Evolutionary conservation across 2,329 filamentous ascomycete genomes (phyloP).

Genomic region (Trichoderma atrobrunneum): DNA sequence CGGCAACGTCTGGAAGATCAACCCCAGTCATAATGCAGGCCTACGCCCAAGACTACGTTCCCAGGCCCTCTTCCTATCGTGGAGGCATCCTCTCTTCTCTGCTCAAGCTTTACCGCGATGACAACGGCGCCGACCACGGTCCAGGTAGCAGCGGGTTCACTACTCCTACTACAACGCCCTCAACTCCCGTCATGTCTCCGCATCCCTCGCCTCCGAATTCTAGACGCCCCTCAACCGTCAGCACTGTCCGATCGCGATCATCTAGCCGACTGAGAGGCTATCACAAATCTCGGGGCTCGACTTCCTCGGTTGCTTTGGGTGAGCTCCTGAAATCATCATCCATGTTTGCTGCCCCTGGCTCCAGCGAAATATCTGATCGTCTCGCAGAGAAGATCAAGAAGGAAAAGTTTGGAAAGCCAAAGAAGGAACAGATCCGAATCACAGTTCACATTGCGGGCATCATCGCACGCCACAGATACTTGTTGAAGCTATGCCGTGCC

Average conservation of each 20-base stretch:
- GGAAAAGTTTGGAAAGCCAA: constrained; percentile 35
- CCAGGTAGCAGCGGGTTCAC: constrained; percentile 39
- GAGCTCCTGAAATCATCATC: constrained; percentile 55
- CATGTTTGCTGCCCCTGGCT: constrained; percentile 49
- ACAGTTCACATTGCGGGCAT: constrained; percentile 64
- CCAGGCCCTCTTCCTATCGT: constrained; percentile 64
- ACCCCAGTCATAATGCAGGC: constrained; percentile 47
- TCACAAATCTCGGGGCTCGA: constrained; percentile 40
- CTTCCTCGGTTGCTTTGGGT: constrained; percentile 46
- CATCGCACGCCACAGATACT: constrained; percentile 75
- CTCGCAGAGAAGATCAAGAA: constrained; percentile 45
- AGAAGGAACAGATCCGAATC: constrained; percentile 44
- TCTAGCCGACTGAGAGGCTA: constrained; percentile 42
- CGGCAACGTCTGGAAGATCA: constrained; percentile 35
- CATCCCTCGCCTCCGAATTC: constrained; percentile 41
- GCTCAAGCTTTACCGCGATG: constrained; percentile 64
- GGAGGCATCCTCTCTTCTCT: constrained; percentile 72
- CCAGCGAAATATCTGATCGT: constrained; percentile 43
- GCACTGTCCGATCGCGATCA: constrained; percentile 32
- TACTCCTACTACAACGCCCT: constrained; percentile 39
- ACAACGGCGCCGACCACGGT: constrained; percentile 32
- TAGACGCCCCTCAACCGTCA: constrained; percentile 38
- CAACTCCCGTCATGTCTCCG: constrained; percentile 42
- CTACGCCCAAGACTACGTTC: constrained; percentile 56
- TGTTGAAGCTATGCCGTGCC: constrained; percentile 79